Conservation (phyloP, 768 basidiomycete species). For the Boletus reticuloceps region DNA sequence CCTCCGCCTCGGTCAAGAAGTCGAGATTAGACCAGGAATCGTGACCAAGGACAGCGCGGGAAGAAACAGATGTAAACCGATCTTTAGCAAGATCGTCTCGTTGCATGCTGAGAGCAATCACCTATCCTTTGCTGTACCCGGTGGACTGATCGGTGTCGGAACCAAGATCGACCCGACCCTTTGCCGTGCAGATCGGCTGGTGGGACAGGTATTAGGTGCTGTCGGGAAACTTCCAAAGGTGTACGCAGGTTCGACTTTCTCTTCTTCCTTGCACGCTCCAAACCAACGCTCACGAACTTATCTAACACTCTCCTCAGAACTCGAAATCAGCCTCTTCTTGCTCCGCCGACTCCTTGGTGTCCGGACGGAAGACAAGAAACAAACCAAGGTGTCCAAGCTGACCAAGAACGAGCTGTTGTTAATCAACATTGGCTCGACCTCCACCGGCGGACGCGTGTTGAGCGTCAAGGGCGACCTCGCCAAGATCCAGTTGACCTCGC, state of each 20-base stretch:
- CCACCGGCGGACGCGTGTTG: constrained; percentile 92
- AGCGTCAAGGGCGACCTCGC: constrained; percentile 94
- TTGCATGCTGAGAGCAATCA: constrained; percentile 95
- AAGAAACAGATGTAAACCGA: constrained; percentile 88
- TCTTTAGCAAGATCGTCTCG: constrained; percentile 88
- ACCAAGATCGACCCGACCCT: constrained; percentile 95
- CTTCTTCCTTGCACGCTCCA: not conserved
- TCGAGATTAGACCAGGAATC: constrained; percentile 96
- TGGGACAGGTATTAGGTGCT: constrained; percentile 94
- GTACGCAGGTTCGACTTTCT: constrained; percentile 62
- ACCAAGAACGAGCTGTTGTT: constrained; percentile 88
- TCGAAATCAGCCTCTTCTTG: constrained; percentile 92
- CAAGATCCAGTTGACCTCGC: constrained; percentile 90
- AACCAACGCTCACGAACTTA: too few relatives aligned
- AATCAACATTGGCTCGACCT: constrained; percentile 98
- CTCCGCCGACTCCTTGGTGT: constrained; percentile 96
- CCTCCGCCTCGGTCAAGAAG: constrained; percentile 84
- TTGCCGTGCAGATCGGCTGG: constrained; percentile 93
- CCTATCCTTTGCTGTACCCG: constrained; percentile 92
- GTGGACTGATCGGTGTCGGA: constrained; percentile 97
- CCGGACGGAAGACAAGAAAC: constrained; percentile 98
- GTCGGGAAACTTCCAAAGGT: constrained; percentile 94
- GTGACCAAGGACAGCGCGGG: constrained; percentile 94
- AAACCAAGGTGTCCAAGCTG: constrained; percentile 92
- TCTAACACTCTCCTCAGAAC: constrained; percentile 47